Evolutionary conservation across 345 rosid species (phyloP), one percentile per base, ranked within the genome.

Genomic region (Viola odorata): DNA sequence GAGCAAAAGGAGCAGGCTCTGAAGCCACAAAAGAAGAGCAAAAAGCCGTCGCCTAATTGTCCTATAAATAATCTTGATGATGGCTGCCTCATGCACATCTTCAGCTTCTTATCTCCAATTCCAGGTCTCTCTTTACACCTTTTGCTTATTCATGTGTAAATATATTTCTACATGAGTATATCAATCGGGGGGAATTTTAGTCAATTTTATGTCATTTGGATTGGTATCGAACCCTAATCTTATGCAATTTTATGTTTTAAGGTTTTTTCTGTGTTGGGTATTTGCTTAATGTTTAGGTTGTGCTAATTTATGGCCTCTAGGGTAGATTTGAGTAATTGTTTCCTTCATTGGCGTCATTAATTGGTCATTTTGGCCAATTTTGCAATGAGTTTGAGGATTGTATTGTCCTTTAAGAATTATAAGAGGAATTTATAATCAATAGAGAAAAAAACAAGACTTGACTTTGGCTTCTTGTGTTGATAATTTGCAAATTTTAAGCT

Each of bases 21-120:
- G 50, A 44, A 45, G 63, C 47, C 1, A 44, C 12, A 11, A 50
- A 64, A 9, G 37, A 36, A 47, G 56, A 58, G 11, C 15, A 45
- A 23, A 15, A 69, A 62, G 12, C 12, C 38, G 4, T 8, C 79
- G 14, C 49, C 69, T 53, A 51, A 1, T 50, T 71, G 83, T 50
- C 79, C 50, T 10, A 79, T 94, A 38, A 90, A 81, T 81, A 83
- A 60, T 78, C 91, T 94, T 14, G 99, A 94, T 68, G 99, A 94
- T 80, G 99, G 97, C 17, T 86, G 95, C 70, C 97, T 94, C 63
- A 90, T 94, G 99, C 99, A 86, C 75, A 85, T 94, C 74, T 82
- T 94, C 82, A 94, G 95, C 80, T 94, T 88, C 84, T 77, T 94
- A 17, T 79, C 95, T 56, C 97, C 97, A 40, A 80, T 86, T 76